These are phyloP conservation scores for Asterella californica DNA, from an alignment of 225 moss, liverwort and hornwort genomes.

Conservation along the genomic window DNA sequence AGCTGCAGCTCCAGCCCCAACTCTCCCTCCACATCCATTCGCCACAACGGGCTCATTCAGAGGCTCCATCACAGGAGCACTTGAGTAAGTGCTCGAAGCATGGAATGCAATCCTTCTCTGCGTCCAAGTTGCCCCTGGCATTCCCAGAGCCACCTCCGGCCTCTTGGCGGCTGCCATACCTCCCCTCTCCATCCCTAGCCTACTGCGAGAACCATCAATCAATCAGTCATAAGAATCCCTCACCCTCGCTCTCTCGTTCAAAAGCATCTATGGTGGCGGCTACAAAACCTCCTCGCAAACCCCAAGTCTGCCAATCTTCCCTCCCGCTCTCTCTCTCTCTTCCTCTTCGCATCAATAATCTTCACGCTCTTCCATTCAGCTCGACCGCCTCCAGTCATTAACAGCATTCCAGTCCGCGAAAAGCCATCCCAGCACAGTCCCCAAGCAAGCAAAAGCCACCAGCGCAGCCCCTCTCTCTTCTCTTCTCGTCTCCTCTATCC, in stretches of 20 bases:
- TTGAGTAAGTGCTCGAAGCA: conserved; percentile 30
- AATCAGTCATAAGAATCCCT: background rate
- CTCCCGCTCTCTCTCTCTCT: background rate
- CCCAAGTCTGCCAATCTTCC: background rate
- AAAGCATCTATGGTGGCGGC: background rate
- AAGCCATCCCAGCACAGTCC: background rate
- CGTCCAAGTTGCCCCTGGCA: conserved; percentile 34
- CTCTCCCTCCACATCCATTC: conserved; percentile 1
- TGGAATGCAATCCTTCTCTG: conserved; percentile 43
- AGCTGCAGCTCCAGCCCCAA: background rate
- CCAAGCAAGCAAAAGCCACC: background rate
- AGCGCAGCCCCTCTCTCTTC: background rate
- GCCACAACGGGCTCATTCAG: conserved; percentile 36
- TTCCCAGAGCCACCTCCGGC: conserved; percentile 14
- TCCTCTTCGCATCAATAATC: background rate
- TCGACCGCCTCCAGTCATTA: background rate
- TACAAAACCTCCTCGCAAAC: background rate
- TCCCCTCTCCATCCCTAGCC: conserved; percentile 14
- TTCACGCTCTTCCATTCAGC: background rate
- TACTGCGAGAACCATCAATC: background rate
- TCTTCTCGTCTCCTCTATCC: background rate
- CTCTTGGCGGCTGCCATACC: conserved; percentile 26
- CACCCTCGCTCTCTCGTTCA: background rate
- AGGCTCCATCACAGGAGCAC: conserved; percentile 39
- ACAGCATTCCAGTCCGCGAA: background rate